Conservation (phyloP, 2,329 filamentous ascomycete species). For the Chaetothyriales sp. region DNA sequence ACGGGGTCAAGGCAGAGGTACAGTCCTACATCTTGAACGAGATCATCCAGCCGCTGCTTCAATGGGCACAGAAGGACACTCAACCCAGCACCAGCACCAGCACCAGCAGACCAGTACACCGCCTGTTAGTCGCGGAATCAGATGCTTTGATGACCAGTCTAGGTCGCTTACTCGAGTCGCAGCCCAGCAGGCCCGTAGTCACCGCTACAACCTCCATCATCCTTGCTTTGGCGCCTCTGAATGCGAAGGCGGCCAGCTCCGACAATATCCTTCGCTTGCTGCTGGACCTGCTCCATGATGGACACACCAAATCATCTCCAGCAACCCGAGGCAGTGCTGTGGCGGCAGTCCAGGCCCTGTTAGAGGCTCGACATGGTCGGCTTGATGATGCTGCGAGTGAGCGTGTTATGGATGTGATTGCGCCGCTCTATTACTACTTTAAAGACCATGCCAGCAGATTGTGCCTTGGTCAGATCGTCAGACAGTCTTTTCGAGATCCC, state of each 20-base stretch:
- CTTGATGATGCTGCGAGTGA: conserved; percentile 14
- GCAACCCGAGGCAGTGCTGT: background rate
- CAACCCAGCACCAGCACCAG: background rate
- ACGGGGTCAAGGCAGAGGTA: conserved; percentile 71
- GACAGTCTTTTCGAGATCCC: conserved; percentile 33
- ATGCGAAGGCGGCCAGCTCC: conserved; percentile 5
- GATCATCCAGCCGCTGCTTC: conserved; percentile 44
- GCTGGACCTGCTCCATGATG: conserved; percentile 29
- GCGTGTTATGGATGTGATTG: conserved; percentile 26
- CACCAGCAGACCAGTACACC: background rate
- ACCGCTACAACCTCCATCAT: conserved; percentile 8
- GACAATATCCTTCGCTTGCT: conserved; percentile 7
- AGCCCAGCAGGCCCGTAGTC: conserved; percentile 11
- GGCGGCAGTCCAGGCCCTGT: conserved; percentile 2
- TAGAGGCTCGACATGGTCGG: conserved; percentile 1
- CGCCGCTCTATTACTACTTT: conserved; percentile 79
- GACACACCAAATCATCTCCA: background rate
- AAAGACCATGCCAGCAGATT: conserved; percentile 66
- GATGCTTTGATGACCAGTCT: conserved; percentile 56
- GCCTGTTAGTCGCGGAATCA: conserved; percentile 6
- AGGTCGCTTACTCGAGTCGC: conserved; percentile 51
- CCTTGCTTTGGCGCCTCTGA: conserved; percentile 8
- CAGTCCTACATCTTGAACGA: conserved; percentile 62
- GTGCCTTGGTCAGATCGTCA: conserved; percentile 25
- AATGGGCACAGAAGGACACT: conserved; percentile 30